These are phyloP conservation scores for Porphyridium purpureum DNA, from an alignment of 23 red algal species.

Conservation along the genomic window DNA sequence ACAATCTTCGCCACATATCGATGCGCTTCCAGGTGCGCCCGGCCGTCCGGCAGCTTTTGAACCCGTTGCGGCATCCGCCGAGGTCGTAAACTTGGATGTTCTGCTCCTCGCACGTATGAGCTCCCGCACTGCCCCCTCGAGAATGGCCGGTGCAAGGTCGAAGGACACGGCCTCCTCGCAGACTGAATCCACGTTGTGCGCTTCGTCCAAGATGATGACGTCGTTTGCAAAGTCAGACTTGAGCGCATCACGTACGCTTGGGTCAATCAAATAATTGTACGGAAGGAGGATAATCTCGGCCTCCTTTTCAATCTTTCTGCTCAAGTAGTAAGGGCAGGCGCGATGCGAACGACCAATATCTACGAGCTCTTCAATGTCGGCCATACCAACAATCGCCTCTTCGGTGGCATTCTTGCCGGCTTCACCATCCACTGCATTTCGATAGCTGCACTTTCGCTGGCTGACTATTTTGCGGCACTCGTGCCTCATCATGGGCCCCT, in stretches of 20 bases:
- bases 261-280: slow-evolving; percentile 90
- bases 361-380: slow-evolving; percentile 79
- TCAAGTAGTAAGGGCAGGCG: slow-evolving; percentile 78
- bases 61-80: too few relatives aligned
- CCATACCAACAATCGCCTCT: slow-evolving; percentile 4
- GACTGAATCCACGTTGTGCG: slow-evolving; percentile 76
- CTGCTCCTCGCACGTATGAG: too few relatives aligned
- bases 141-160: slow-evolving; percentile 35
- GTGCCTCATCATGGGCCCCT: slow-evolving; percentile 29
- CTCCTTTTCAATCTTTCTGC: slow-evolving; percentile 30
- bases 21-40: too few relatives aligned
- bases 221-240: slow-evolving; percentile 69
- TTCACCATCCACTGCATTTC: slow-evolving; percentile 12
- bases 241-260: slow-evolving; percentile 2
- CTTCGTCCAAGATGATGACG: slow-evolving; percentile 92
- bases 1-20: too few relatives aligned
- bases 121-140: slow-evolving; percentile 23
- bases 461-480: slow-evolving; percentile 33
- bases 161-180: slow-evolving; percentile 58
- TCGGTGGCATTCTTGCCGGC: slow-evolving; percentile 4
- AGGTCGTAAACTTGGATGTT: too few relatives aligned
- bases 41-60: too few relatives aligned
- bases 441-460: slow-evolving; percentile 6
- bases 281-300: slow-evolving; percentile 81
- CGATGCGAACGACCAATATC: slow-evolving; percentile 29